phyloP scores from a whole-genome alignment of 306 rosid species.

The Cicer cuneatum region DNA sequence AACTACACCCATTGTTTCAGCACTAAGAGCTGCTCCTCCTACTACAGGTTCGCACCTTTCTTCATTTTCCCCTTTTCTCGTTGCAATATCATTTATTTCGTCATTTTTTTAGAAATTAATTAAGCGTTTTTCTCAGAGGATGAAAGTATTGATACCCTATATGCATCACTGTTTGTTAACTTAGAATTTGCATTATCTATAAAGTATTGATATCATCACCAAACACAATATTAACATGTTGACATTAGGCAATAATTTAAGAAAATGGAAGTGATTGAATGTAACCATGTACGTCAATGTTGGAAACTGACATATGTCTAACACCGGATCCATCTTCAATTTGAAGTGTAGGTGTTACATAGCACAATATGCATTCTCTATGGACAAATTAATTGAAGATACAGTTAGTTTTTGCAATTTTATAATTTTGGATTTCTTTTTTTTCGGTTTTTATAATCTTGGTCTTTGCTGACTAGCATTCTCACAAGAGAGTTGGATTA shows the following conservation, averaged over 20 bases:
- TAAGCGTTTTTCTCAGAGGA: background rate
- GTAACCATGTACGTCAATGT: too few species aligned
- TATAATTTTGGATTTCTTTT: background rate
- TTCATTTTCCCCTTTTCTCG: background rate
- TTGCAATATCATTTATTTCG: background rate
- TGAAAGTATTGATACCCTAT: background rate
- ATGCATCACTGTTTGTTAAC: background rate
- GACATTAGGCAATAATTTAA: too few species aligned
- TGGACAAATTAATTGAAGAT: background rate
- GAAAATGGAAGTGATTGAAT: too few species aligned
- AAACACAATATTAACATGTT: too few species aligned
- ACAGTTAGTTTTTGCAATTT: background rate
- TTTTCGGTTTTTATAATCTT: background rate
- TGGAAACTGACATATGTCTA: too few species aligned
- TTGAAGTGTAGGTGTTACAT: too few species aligned
- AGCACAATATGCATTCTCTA: background rate
- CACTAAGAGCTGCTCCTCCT: constrained; percentile 53
- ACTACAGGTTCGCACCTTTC: constrained; percentile 52
- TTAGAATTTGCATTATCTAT: background rate
- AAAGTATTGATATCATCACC: too few species aligned
- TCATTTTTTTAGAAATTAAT: background rate
- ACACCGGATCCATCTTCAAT: too few species aligned
- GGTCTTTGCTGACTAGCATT: background rate
- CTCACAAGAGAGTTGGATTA: background rate
- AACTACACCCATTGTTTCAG: constrained; percentile 42